Evolutionary conservation across 2,329 filamentous ascomycete genomes (phyloP), one percentile per base, ranked within the genome.

Genomic region (Aspergillus felis): DNA sequence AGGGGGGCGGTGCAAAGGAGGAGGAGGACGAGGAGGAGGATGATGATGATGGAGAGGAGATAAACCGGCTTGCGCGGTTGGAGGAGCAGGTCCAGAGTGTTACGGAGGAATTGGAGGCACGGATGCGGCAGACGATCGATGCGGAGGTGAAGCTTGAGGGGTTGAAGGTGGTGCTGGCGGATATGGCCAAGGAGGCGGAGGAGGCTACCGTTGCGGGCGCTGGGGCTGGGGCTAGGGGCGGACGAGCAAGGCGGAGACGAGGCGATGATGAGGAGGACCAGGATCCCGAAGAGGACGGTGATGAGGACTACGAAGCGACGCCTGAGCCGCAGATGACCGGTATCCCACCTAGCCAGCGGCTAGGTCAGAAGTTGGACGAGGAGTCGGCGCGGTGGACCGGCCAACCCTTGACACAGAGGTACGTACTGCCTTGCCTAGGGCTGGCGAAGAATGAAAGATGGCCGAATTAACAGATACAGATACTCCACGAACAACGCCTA

Each of bases 401-500:
- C 1, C 64, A 74, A 55, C 76, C 72, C 1, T 69, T 81, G 64
- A 74, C 71, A 7, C 65, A 74, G 46, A 73, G 75, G 79, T 81
- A 73, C 54, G 55, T 53, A 27, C 61, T 56, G 12, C 1, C 67
- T 66, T 0, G 14, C 24, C 8, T 17, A 24, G 10, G 3, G 12
- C 8, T 17, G 20, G 32, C 3, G 9, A 51, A 38, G 20, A 47
- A 22, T 22, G 53, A 54, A 35, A 9, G 20, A 44, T 4, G 20
- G n/a, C 50, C 62, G 55, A 62, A 52, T 41, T 24, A 55, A 48
- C 50, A 32, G 29, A 42, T 57, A 38, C 52, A 74, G 72, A 61
- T 90, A 89, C 67, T 78, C 82, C 4, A 74, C 77, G 8, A 79
- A 88, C 66, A 84, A 87, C 62, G 75, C 79, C 53, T 89, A 89